Evolutionary conservation across 306 rosid species (phyloP).

Genomic region (Chamaecrista fasciculata): DNA sequence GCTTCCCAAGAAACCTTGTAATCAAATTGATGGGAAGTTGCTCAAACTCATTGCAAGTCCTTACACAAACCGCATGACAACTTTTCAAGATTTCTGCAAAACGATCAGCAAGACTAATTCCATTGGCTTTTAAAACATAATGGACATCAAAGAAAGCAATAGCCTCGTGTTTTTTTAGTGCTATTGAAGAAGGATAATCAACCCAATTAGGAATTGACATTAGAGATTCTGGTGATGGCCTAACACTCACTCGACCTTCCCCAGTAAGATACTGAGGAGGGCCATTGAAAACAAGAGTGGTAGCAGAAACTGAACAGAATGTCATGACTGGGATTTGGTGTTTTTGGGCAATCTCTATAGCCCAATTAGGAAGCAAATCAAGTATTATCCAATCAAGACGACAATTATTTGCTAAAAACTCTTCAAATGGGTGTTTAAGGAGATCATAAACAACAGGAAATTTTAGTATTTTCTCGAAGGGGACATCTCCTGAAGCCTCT

Average conservation of each 20-base stretch:
- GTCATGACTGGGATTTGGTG: not conserved
- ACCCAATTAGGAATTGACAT: not conserved
- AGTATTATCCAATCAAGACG: slow-evolving; percentile 32
- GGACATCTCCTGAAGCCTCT: slow-evolving; percentile 31
- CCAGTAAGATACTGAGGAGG: not conserved
- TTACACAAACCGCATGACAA: not conserved
- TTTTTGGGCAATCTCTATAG: slow-evolving; percentile 14
- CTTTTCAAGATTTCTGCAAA: too few relatives aligned
- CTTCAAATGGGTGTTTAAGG: not conserved
- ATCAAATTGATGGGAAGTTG: not conserved
- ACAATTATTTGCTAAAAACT: not conserved
- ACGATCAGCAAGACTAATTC: not conserved
- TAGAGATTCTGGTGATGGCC: too few relatives aligned
- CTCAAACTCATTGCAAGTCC: not conserved
- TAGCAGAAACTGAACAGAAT: slow-evolving; percentile 5
- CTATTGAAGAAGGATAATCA: not conserved
- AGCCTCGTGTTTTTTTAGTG: not conserved
- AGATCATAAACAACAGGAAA: slow-evolving; percentile 18
- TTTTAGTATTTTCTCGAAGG: slow-evolving; percentile 19
- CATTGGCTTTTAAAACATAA: not conserved
- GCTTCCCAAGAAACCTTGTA: not conserved
- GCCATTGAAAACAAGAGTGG: too few relatives aligned
- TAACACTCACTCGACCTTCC: not conserved
- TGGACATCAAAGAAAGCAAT: not conserved
- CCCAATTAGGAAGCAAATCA: slow-evolving; percentile 24